Base-by-base conservation (phyloP, 176 grass and related monocot species). In the Pontederia paniculata region DNA sequence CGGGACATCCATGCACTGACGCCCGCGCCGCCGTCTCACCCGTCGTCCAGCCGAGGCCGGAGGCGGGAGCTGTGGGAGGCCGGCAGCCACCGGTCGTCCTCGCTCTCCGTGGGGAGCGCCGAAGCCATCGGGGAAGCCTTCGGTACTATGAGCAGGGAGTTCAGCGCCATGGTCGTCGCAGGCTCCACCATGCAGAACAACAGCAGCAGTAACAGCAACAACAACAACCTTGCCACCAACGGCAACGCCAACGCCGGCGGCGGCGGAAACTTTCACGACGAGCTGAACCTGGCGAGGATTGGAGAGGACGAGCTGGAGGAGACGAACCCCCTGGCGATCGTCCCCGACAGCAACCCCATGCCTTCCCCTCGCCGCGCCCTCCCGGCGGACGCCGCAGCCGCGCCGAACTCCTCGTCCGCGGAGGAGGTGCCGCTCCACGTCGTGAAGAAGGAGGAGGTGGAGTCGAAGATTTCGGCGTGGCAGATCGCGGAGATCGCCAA, bases 1-100 rank as follows among this genome's bases (percentile, higher is more conserved):
- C 93, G 86, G 17, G 86, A 90, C 77, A 88, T 98, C 73, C 83
- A 84, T 71, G 61, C 77, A 6, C 55, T 96, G 47, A 83, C 68
- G 52, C 50, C 83, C 73, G 42, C 74, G 45, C 12, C 70, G 1
- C 12, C 21, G 11, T 70, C 83, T 44, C 76, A 43, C 58, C 69
- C 19, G 48, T 31, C 25, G 25, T 31, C 25, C 25, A 84, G 50
- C 41, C 76, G 65, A 67, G 72, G 66, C 8, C 74, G 1, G 62
- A 52, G 1, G 58, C 59, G 63, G 60, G 48, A 62, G 19, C 53
- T 48, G 25, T 79, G 88, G 81, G 74, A 97, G 61, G 76, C 61
- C 43, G 76, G 76, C 61, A 95, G 71, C 84, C 72, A 54, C 82
- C 81, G 73, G 21, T 88, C 53, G 49, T 50, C 74, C 55, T 79